Evolutionary conservation across 2,329 filamentous ascomycete genomes (phyloP), one percentile per base, ranked within the genome.

Genomic region (Septoria linicola): DNA sequence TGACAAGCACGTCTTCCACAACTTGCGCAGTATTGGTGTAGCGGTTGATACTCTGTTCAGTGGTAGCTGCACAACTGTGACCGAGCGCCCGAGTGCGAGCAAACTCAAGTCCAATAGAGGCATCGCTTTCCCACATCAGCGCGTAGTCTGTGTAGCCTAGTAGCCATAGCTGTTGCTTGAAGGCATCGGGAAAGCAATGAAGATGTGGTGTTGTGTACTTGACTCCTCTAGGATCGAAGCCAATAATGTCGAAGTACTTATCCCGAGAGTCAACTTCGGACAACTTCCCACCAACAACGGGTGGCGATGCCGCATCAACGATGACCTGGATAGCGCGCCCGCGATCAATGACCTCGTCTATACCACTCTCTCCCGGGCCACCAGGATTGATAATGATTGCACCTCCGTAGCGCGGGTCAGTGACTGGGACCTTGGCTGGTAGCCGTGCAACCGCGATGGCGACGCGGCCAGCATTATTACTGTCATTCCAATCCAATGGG

Each of bases 1-100:
- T 69, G 32, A 73, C 70, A 7, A 79, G 61, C 73, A 79, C 77
- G 53, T 80, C 76, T 31, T 71, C 64, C 1, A 73, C 76, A 2
- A 75, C 73, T 14, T 70, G 72, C 1, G 74, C 72, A 0, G 76
- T 78, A n/a, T 71, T 72, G 41, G 75, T 65, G 58, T 73, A 75
- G 37, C 68, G 63, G 51, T 69, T 70, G 57, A 74, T 72, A 32
- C 73, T 69, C 72, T 55, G 68, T 69, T 37, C 3, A 42, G 35
- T 7, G 44, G 42, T 13, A 11, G 30, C 13, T 27, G 37, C 41
- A 35, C 53, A 55, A 25, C 48, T 47, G 11, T 42, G 10, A 17
- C 42, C 43, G 4, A 55, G 43, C 11, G 53, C 48, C 16, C 37
- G 35, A 11, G 43, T 47, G 8, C 53, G 31, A 27, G 47, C 37